These are phyloP conservation scores for Sordariomycetes sp. DNA, from an alignment of 2,329 filamentous ascomycete genomes.

Conservation along the genomic window DNA sequence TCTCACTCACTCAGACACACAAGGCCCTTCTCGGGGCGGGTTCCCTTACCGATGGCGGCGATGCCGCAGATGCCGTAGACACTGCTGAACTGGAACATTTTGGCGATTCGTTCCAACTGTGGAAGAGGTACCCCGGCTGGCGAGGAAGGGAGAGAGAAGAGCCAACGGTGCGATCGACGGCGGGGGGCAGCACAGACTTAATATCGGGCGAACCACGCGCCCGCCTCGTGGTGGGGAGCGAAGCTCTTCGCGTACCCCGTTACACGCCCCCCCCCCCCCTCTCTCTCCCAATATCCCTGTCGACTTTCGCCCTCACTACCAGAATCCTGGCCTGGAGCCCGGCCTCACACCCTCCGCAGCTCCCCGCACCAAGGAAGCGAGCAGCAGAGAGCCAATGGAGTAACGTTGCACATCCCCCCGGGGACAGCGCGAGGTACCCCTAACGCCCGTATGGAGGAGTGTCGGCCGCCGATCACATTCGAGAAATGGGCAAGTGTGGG, in stretches of 20 bases:
- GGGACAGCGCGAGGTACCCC: neutral
- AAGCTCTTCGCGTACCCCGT: neutral
- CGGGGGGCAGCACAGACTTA: neutral
- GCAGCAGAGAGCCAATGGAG: neutral
- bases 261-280: too few species aligned
- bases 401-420: neutral
- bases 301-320: neutral
- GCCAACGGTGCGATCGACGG: neutral
- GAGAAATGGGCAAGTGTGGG: neutral
- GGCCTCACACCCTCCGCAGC: neutral
- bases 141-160: neutral
- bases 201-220: neutral
- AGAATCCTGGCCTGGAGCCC: neutral
- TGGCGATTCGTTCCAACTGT: neutral
- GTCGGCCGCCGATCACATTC: neutral
- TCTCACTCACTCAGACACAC: too few species aligned
- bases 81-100: constrained; percentile 34
- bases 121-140: neutral
- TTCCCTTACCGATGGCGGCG: constrained; percentile 45
- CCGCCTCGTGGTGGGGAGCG: neutral
- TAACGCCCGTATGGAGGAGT: neutral
- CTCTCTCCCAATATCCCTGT: neutral
- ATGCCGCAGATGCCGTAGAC: constrained; percentile 52
- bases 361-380: neutral
- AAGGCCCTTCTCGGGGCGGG: too few species aligned